A percentile compares a stretch with the other conserved stretches of the same genome.
phyloP scores from a whole-genome alignment of 2,329 filamentous ascomycete genomes.

The Nemania sp. region DNA sequence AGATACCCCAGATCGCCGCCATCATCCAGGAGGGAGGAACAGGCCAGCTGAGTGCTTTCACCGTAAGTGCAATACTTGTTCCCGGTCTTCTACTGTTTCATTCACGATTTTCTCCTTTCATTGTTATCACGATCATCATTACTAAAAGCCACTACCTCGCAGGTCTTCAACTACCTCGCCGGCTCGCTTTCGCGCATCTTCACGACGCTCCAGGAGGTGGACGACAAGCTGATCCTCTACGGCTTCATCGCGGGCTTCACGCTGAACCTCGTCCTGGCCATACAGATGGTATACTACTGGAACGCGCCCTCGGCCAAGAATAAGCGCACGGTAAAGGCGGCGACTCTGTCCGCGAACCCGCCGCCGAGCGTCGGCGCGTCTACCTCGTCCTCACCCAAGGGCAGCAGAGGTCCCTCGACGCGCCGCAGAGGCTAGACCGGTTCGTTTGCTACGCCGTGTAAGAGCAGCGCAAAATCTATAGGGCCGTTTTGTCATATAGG shows the following conservation, averaged over 20 bases:
- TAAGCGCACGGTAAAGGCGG: constrained; percentile 47
- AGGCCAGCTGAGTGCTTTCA: constrained; percentile 94
- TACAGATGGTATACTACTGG: constrained; percentile 97
- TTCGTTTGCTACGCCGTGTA: constrained; percentile 1
- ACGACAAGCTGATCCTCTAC: constrained; percentile 95
- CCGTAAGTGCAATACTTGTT: constrained; percentile 61
- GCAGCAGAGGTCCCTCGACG: constrained; percentile 49
- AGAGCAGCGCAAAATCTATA: neutral
- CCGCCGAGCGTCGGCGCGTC: constrained; percentile 35
- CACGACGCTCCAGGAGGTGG: constrained; percentile 95
- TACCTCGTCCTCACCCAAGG: constrained; percentile 40
- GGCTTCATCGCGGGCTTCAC: constrained; percentile 88
- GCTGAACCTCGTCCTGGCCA: constrained; percentile 85
- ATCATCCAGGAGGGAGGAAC: constrained; percentile 86
- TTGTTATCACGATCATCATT: constrained; percentile 12
- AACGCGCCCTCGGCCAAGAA: constrained; percentile 63
- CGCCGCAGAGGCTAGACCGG: constrained; percentile 45
- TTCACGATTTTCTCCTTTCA: neutral
- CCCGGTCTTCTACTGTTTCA: neutral
- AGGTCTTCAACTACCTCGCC: constrained; percentile 98
- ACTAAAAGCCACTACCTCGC: constrained; percentile 17
- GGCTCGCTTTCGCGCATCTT: constrained; percentile 95
- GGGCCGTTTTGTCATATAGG: neutral
- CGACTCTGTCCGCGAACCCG: constrained; percentile 30
- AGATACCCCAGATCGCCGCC: constrained; percentile 88